Evolutionary conservation across 352 stramenopile genomes (phyloP).

Genomic region (Elongisporangium anandrum): DNA sequence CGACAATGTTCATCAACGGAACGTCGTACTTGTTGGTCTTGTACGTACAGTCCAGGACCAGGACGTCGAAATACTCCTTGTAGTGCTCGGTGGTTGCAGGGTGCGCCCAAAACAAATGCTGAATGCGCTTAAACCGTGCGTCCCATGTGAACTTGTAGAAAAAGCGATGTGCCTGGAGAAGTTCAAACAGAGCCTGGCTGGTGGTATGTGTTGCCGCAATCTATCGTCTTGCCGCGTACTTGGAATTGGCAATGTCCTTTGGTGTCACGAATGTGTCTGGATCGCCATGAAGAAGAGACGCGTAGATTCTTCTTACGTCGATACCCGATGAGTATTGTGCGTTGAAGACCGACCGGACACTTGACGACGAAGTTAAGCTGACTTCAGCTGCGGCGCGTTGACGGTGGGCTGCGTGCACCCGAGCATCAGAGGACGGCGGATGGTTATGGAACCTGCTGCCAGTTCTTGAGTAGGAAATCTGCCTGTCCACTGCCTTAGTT

Average conservation of each 20-base stretch:
- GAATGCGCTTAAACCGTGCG: slow-evolving; percentile 4
- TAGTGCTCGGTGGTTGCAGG: background rate
- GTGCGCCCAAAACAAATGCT: slow-evolving; percentile 9
- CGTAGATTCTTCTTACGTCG: slow-evolving; percentile 8
- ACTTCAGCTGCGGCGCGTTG: slow-evolving; percentile 4
- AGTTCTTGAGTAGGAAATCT: slow-evolving; percentile 11
- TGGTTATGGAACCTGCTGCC: slow-evolving; percentile 12
- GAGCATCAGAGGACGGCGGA: slow-evolving; percentile 1
- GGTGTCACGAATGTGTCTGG: slow-evolving; percentile 5
- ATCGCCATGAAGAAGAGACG: slow-evolving; percentile 3
- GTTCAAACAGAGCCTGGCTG: slow-evolving; percentile 5
- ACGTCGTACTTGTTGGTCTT: slow-evolving; percentile 13
- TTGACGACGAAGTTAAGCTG: too few species aligned
- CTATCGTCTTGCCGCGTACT: slow-evolving; percentile 3
- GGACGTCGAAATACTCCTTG: slow-evolving; percentile 6
- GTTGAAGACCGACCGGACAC: background rate
- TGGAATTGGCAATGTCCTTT: slow-evolving; percentile 10
- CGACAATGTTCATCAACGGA: slow-evolving; percentile 7
- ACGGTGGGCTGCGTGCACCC: slow-evolving; percentile 4
- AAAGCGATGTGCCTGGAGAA: background rate
- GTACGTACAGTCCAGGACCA: slow-evolving; percentile 15
- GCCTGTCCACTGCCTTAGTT: slow-evolving; percentile 5
- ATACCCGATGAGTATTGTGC: slow-evolving; percentile 10
- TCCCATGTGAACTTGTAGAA: slow-evolving; percentile 7
- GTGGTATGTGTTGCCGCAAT: slow-evolving; percentile 4